Conservation (phyloP, 1,139 yeast species). For the Yamadazyma epiphylla region DNA sequence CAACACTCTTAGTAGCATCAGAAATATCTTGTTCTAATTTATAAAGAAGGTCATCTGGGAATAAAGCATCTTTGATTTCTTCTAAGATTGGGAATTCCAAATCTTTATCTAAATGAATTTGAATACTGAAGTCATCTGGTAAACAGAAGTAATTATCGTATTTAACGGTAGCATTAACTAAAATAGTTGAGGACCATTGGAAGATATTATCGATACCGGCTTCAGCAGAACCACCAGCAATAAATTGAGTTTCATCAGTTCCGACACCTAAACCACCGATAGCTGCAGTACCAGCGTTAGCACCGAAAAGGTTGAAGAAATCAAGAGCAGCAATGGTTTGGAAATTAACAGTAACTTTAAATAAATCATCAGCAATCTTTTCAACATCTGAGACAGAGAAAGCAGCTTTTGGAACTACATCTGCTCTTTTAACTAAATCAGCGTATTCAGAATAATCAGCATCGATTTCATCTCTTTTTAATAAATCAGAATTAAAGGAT, state of each 20-base stretch:
- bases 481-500: conserved; percentile 7
- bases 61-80: conserved; percentile 12
- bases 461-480: conserved; percentile 10
- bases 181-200: conserved; percentile 24
- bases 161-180: conserved; percentile 17
- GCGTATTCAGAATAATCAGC: conserved; percentile 1
- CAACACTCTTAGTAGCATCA: conserved; percentile 3
- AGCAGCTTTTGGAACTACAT: conserved; percentile 24
- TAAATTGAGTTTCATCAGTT: conserved; percentile 10
- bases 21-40: conserved; percentile 9
- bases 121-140: conserved; percentile 24
- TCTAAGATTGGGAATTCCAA: conserved; percentile 15
- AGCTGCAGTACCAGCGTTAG: conserved; percentile 16
- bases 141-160: conserved; percentile 25
- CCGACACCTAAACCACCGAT: conserved; percentile 17
- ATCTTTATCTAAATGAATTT: conserved; percentile 16
- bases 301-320: conserved; percentile 20
- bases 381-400: conserved; percentile 24
- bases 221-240: conserved; percentile 15
- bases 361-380: conserved; percentile 20
- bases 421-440: conserved; percentile 11
- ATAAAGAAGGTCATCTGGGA: conserved; percentile 9
- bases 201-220: conserved; percentile 22
- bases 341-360: conserved; percentile 25
- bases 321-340: conserved; percentile 19